phyloP scores from a whole-genome alignment of 331 rosid species.

The Pyracantha coccinea region DNA sequence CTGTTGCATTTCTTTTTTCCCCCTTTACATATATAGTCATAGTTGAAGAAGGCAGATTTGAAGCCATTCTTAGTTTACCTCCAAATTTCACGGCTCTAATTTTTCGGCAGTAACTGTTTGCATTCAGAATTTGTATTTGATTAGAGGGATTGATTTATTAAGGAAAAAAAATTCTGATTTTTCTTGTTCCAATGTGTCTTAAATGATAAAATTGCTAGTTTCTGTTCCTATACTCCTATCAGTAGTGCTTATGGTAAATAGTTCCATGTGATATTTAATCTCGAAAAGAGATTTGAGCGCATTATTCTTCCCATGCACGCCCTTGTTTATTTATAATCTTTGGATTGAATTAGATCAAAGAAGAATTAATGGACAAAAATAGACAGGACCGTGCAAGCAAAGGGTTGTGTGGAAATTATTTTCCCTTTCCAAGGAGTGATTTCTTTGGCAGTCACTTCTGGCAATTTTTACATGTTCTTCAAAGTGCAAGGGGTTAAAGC shows the following conservation, averaged over 20 bases:
- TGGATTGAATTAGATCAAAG: too few relatives aligned
- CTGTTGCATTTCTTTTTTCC: not conserved
- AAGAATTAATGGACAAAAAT: too few relatives aligned
- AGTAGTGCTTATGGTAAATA: not conserved
- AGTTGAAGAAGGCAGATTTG: not conserved
- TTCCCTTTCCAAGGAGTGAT: too few relatives aligned
- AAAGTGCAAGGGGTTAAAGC: not conserved
- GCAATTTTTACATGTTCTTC: not conserved
- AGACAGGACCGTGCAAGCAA: too few relatives aligned
- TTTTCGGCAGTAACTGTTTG: not conserved
- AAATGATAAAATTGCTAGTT: not conserved
- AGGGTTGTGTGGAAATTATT: too few relatives aligned
- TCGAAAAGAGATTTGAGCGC: too few relatives aligned
- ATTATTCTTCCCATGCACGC: too few relatives aligned
- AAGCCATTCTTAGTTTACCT: not conserved
- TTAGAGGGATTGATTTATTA: not conserved
- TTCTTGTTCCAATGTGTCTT: not conserved
- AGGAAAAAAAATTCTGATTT: not conserved
- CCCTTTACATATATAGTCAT: not conserved
- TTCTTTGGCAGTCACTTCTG: not conserved
- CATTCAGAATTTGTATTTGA: slow-evolving; percentile 3
- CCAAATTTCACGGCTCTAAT: not conserved
- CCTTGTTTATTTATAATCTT: too few relatives aligned
- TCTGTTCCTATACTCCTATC: not conserved
- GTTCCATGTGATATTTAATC: too few relatives aligned